Evolutionary conservation across 192 early-diverging fungal species (phyloP).

Genomic region (Coemansia sp.): DNA sequence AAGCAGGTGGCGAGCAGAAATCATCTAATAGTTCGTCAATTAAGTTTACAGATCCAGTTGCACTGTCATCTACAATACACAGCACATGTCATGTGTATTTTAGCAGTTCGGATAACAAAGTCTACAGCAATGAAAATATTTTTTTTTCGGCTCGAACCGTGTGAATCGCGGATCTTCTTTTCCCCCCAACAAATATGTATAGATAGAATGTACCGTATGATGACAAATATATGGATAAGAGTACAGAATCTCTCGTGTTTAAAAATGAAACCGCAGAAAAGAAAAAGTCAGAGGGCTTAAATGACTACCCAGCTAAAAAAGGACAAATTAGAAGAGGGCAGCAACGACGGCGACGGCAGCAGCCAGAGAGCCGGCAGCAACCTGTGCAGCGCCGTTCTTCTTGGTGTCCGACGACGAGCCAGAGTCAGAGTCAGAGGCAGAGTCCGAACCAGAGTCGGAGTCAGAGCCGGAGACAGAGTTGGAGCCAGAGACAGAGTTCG

Average conservation of each 20-base stretch:
- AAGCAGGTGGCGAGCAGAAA: constrained; percentile 2
- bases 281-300: not conserved
- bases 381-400: constrained; percentile 32
- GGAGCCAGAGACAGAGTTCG: not conserved
- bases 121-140: too few species aligned
- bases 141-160: constrained; percentile 5
- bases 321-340: constrained; percentile 39
- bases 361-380: constrained; percentile 29
- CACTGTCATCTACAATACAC: too few species aligned
- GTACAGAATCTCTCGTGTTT: not conserved
- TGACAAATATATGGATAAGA: not conserved
- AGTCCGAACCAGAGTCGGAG: not conserved
- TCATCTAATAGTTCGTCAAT: not conserved
- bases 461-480: not conserved
- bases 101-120: too few species aligned
- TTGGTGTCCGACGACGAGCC: not conserved
- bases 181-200: not conserved
- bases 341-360: constrained; percentile 39
- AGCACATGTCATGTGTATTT: too few species aligned
- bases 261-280: not conserved
- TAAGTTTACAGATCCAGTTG: too few species aligned
- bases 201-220: not conserved
- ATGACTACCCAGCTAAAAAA: constrained; percentile 12
- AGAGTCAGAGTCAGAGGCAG: constrained; percentile 10
- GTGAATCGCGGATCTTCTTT: not conserved